Base-by-base conservation (phyloP, 2,329 filamentous ascomycete species). In the Monosporascus sp. region DNA sequence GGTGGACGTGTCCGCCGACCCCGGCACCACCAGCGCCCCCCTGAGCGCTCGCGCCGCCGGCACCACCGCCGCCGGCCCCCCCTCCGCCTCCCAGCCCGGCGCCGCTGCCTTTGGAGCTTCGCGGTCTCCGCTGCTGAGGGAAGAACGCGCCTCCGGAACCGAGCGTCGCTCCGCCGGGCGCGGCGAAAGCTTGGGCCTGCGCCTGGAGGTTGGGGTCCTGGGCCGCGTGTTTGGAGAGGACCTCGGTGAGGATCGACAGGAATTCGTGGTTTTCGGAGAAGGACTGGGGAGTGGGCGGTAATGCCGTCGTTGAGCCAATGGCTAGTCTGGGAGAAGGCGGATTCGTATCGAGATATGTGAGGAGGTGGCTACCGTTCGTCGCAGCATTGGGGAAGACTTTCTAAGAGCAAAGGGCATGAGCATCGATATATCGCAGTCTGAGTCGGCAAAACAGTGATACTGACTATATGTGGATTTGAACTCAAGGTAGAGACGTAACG, bases 221-320 rank as follows among this genome's bases (percentile, higher is more conserved):
- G 45, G 77, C 72, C 3, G 82, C 84, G 57, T 86, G 70, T 51
- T 78, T 70, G 2, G 69, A 65, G 20, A 87, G 72, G 1, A 86
- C 81, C 17, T 80, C 71, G 61, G 83, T 76, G 22, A 87, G 74
- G 49, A 87, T 79, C 9, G 70, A 63, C n/a, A 84, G 64, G 65
- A 88, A 88, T 22, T 71, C 68, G 9, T 70, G 75, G 64, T 88
- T 88, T 62, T 81, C 78, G 22, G 67, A 71, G 63, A 88, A 85
- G 22, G 81, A 78, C 40, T 73, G 70, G 3, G 85, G 82, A 0
- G 81, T 85, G 1, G 84, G 84, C 2, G 84, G 84, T n/a, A 86
- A 57, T 17, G 70, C 62, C 6, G 78, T 80, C 0, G 82, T 80
- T 2, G 76, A 81, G 48, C 85, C 85, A 55, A 88, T 80, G 16